Base-by-base conservation (phyloP, 2,329 filamentous ascomycete genomes). In the Fusarium clavum region DNA sequence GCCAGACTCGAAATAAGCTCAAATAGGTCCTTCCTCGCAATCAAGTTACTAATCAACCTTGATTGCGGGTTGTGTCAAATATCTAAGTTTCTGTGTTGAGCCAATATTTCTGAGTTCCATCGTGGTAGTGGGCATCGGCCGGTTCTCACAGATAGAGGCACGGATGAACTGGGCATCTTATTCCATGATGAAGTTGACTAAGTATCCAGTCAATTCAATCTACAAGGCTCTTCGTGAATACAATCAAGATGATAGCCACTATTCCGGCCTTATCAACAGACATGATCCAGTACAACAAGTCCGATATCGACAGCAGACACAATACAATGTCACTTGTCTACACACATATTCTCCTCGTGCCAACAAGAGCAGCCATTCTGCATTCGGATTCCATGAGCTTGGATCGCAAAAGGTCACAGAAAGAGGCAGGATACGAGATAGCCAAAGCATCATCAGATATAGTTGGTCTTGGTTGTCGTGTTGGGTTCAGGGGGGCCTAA, bases 321-420 rank as follows among this genome's bases (percentile, higher is more conserved):
- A 2, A n/a, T 38, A 38, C 10, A n/a, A 4, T 7, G 10, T 1
- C 34, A 38, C 18, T n/a, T 11, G 34, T 38, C 18, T 38, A n/a
- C 4, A 38, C 34, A 38, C 10, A 6, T 12, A 38, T n/a, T 1
- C 3, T 4, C 34, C n/a, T n/a, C 6, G 11, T 12, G 18, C 34
- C 34, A 38, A 8, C 2, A 38, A 4, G 3, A n/a, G 6, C 10
- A n/a, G 18, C 6, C 34, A 4, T 8, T 38, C 4, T 12, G 6
- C 2, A 4, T 7, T 12, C 6, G 3, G 34, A n/a, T 3, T 5
- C 10, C 10, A n/a, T 38, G 5, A 12, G 6, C 5, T 12, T 38
- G 3, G 9, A 4, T 3, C 2, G 3, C 5, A 4, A 38, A 38
- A 1, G 18, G 2, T 11, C 18, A 11, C n/a, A n/a, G 4, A 18